Evolutionary conservation across 805 yeast genomes (phyloP), one percentile per base, ranked within the genome.

Genomic region (Saccharomycopsis sp.): DNA sequence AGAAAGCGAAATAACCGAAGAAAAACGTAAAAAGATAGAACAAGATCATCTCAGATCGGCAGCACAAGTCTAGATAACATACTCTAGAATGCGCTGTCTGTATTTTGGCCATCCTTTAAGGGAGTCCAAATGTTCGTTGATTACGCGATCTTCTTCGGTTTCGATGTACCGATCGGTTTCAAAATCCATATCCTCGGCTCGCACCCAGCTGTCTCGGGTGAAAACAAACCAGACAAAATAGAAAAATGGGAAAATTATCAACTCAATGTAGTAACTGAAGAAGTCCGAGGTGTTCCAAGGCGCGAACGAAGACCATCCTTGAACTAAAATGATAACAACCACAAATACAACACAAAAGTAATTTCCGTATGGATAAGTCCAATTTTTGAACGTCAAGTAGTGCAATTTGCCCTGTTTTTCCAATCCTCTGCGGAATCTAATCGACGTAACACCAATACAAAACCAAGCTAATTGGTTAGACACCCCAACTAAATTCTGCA

Each of bases 331-430:
- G 57, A 79, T 76, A 55, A 79, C 71, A 0, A 71, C 62, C 3
- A 75, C 76, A 57, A 75, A 73, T 2, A 77, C 61, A 1, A 77
- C 75, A 16, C 74, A 73, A 60, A 77, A 70, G 70, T 75, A 77
- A 9, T 81, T 80, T 1, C 82, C 83, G 57, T 66, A 74, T 9
- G 83, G 83, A 62, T 79, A 74, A 1, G 81, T 75, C 82, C 82
- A 79, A 64, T 78, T 79, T 56, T 66, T 71, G 65, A 67, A 78
- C 12, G 67, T 63, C 29, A 79, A 66, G 58, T 75, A 75, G 61
- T 77, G 67, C 37, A 51, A 57, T 54, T 60, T 57, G 3, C 77
- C 78, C 66, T 79, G 83, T 18, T 56, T 62, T 41, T 65, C 71
- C 53, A 79, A 64, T 3, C 82, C 82, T 59, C 69, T 68, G 66